Evolutionary conservation across 441 rosid species (phyloP).

Genomic region (Caryocar brasiliense): DNA sequence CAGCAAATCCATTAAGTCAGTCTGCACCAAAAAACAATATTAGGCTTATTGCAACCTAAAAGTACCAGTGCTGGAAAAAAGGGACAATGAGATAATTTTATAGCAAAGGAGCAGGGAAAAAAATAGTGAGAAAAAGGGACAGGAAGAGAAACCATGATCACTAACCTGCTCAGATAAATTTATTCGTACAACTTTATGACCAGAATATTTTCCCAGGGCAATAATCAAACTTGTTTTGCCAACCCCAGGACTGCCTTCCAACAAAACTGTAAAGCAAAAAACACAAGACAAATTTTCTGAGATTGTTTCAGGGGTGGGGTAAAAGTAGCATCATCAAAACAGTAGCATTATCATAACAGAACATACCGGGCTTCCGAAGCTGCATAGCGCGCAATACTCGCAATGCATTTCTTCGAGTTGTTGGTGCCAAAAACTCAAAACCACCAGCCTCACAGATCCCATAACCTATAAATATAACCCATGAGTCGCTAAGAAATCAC

Average conservation of each 20-base stretch:
- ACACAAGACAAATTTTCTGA: constrained; percentile 5
- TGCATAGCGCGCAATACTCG: constrained; percentile 96
- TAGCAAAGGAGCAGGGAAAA: background rate
- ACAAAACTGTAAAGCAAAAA: constrained; percentile 47
- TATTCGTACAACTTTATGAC: constrained; percentile 93
- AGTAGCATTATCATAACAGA: constrained; percentile 1
- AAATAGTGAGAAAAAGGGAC: background rate
- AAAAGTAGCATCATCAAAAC: too few relatives aligned
- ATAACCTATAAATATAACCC: constrained; percentile 29
- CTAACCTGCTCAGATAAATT: constrained; percentile 96
- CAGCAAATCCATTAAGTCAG: constrained; percentile 98
- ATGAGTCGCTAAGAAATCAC: background rate
- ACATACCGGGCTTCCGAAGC: constrained; percentile 80
- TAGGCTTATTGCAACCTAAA: constrained; percentile 6
- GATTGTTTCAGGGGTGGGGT: too few relatives aligned
- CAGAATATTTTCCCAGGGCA: constrained; percentile 90
- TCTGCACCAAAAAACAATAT: constrained; percentile 41
- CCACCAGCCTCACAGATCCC: constrained; percentile 42
- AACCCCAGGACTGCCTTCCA: constrained; percentile 99
- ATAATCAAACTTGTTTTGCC: constrained; percentile 92
- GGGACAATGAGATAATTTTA: background rate
- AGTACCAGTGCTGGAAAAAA: background rate
- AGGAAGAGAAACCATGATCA: background rate
- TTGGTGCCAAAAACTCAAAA: constrained; percentile 88
- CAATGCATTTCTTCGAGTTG: constrained; percentile 75